These are phyloP conservation scores for Penicillium griseofulvum DNA, from an alignment of 2,329 filamentous ascomycete species.

Conservation along the genomic window DNA sequence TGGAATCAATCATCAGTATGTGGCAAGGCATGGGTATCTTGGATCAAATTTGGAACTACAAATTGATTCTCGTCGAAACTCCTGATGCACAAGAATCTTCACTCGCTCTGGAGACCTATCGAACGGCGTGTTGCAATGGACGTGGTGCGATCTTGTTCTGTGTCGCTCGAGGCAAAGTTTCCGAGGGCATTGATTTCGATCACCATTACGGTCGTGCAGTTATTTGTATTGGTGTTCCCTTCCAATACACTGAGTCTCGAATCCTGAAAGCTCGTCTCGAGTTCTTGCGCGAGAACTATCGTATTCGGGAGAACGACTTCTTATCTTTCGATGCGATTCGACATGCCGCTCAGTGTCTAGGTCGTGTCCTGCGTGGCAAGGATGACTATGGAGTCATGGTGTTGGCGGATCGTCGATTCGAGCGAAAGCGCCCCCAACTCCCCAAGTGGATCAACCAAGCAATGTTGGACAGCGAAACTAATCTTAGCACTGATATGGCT, in stretches of 20 bases:
- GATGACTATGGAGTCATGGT: constrained; percentile 99
- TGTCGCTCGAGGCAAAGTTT: constrained; percentile 94
- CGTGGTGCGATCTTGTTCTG: constrained; percentile 89
- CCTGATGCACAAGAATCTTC: constrained; percentile 97
- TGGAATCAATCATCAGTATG: constrained; percentile 98
- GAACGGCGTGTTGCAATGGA: constrained; percentile 95
- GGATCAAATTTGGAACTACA: constrained; percentile 98
- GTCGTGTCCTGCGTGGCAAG: constrained; percentile 90
- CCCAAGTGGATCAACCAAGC: constrained; percentile 97
- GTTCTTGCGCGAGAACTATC: constrained; percentile 94
- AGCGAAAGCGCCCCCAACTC: constrained; percentile 84
- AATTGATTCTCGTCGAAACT: constrained; percentile 95
- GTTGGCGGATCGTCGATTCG: constrained; percentile 86
- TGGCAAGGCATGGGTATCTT: constrained; percentile 99
- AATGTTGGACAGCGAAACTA: constrained; percentile 78
- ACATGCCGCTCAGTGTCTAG: constrained; percentile 95
- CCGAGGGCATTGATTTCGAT: constrained; percentile 98
- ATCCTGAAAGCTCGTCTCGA: constrained; percentile 94
- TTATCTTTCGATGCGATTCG: constrained; percentile 98
- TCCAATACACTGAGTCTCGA: constrained; percentile 97
- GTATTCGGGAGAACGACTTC: constrained; percentile 96
- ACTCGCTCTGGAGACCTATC: constrained; percentile 90
- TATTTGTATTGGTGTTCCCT: constrained; percentile 92
- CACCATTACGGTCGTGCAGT: constrained; percentile 97
- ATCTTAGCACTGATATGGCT: constrained; percentile 93